Conservation (phyloP, 352 stramenopile genomes). For the Blastocystis sp. region DNA sequence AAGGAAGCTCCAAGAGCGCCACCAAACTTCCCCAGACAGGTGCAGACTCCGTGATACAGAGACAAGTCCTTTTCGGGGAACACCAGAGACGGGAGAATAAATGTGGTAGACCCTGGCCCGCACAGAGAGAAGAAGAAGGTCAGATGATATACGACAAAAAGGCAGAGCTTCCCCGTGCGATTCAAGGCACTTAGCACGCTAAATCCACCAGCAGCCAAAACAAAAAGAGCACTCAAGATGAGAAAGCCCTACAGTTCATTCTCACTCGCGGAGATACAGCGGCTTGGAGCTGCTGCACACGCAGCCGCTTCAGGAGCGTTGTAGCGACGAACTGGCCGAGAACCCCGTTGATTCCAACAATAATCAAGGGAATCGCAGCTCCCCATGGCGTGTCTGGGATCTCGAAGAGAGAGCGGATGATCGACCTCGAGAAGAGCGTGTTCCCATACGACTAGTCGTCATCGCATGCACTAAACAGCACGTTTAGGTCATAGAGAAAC, state of each 20-base stretch:
- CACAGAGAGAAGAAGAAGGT: constrained; percentile 53
- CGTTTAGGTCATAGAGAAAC: constrained; percentile 48
- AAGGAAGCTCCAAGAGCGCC: constrained; percentile 10
- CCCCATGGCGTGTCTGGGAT: not conserved
- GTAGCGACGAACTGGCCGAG: not conserved
- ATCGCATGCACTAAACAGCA: not conserved
- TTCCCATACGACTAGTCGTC: constrained; percentile 27
- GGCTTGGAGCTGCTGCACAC: not conserved
- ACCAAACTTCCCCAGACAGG: constrained; percentile 39
- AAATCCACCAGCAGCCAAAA: not conserved
- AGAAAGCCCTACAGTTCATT: not conserved
- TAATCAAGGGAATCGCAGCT: not conserved
- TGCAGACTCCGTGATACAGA: constrained; percentile 33
- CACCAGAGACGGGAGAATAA: constrained; percentile 28
- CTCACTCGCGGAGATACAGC: not conserved
- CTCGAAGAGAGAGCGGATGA: not conserved
- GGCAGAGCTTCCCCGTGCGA: not conserved
- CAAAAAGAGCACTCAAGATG: not conserved
- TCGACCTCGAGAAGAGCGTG: not conserved
- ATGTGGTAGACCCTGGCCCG: constrained; percentile 10
- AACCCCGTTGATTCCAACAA: constrained; percentile 6
- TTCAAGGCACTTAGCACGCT: not conserved
- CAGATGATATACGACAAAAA: constrained; percentile 25
- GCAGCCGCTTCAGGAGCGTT: not conserved
- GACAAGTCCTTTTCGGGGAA: not conserved